Conservation (phyloP, 1,139 yeast genomes). For the Yamadazyma atmosphaerica region DNA sequence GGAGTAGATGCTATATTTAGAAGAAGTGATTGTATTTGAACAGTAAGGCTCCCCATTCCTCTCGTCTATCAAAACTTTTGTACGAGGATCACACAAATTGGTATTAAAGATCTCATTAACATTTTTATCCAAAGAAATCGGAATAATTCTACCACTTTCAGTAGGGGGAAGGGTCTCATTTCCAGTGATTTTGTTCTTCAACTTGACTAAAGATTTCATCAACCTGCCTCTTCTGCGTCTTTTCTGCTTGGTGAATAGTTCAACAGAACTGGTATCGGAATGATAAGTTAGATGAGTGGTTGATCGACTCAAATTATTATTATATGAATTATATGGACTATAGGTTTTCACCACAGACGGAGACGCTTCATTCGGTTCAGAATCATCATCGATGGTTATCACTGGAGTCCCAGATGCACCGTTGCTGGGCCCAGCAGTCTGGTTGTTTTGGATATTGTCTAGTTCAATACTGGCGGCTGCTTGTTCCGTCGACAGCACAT, state of each 20-base stretch:
- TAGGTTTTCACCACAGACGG: constrained; percentile 3
- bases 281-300: constrained; percentile 29
- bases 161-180: constrained; percentile 50
- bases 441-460: not conserved
- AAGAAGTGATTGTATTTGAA: constrained; percentile 75
- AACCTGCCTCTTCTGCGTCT: constrained; percentile 13
- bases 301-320: constrained; percentile 23
- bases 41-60: constrained; percentile 56
- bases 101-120: constrained; percentile 30
- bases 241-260: constrained; percentile 22
- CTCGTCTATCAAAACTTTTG: constrained; percentile 56
- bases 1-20: constrained; percentile 78
- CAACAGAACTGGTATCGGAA: constrained; percentile 21
- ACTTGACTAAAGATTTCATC: constrained; percentile 16
- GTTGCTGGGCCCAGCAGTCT: not conserved
- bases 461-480: too few relatives aligned
- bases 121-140: constrained; percentile 46
- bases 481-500: too few relatives aligned
- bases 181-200: constrained; percentile 42
- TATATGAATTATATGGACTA: constrained; percentile 17
- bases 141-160: constrained; percentile 73
- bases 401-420: constrained; percentile 13
- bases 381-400: constrained; percentile 14
- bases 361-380: constrained; percentile 5
- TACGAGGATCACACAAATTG: constrained; percentile 25